Percentiles rank a stretch among this genome's conserved stretches.
Evolutionary conservation across 2,329 filamentous ascomycete genomes (phyloP).

Genomic region (Hirsutella rhossiliensis): DNA sequence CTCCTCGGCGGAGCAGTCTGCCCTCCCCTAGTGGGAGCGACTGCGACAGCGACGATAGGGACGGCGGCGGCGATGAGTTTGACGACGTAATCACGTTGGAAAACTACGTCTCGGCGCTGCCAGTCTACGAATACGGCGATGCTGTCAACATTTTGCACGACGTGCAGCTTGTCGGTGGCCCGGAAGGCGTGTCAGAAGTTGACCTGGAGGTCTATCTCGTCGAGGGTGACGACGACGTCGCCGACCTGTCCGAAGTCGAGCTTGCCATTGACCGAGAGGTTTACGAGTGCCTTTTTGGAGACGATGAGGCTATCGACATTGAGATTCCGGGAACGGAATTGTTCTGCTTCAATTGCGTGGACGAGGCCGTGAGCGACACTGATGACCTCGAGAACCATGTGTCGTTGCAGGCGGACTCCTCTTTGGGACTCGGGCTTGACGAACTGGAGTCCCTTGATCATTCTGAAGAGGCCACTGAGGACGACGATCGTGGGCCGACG

Average conservation of each 20-base stretch:
- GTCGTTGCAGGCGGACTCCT: neutral
- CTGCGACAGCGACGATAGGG: neutral
- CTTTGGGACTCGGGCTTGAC: no score
- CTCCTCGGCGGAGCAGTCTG: neutral
- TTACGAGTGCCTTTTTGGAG: slow-evolving; percentile 12
- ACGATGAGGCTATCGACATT: slow-evolving; percentile 13
- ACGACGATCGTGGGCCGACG: no score
- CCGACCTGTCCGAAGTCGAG: slow-evolving; percentile 16
- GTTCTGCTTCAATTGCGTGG: slow-evolving; percentile 2
- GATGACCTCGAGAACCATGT: neutral
- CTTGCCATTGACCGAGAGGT: slow-evolving; percentile 15
- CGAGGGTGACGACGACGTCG: slow-evolving; percentile 10
- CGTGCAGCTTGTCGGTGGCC: slow-evolving; percentile 11
- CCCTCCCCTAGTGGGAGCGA: slow-evolving; percentile 1
- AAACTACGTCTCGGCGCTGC: slow-evolving; percentile 9
- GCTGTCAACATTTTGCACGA: slow-evolving; percentile 15
- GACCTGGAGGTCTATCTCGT: slow-evolving; percentile 19
- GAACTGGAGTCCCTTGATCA: no score
- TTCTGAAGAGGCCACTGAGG: no score
- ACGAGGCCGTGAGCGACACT: neutral
- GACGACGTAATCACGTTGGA: slow-evolving; percentile 6
- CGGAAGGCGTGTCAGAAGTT: slow-evolving; percentile 3
- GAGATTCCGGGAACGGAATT: slow-evolving; percentile 11
- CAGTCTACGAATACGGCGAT: slow-evolving; percentile 8
- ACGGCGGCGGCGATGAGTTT: slow-evolving; percentile 2